Evolutionary conservation across 148 eudicot genomes (phyloP).

Genomic region (Rhododendron molle): DNA sequence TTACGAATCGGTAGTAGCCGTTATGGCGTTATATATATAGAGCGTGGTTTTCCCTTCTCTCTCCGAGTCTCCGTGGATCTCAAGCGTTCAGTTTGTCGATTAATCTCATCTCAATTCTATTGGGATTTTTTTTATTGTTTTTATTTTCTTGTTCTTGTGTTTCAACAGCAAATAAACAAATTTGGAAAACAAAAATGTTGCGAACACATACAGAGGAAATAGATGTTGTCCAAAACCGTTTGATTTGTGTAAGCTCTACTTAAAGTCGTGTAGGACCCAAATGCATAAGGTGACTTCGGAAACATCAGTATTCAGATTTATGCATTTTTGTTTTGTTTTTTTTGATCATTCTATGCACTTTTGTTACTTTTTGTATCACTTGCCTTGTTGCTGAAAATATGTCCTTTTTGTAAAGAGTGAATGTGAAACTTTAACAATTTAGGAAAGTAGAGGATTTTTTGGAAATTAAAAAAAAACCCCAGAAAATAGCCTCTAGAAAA

Average conservation of each 20-base stretch:
- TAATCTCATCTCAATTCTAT: not conserved
- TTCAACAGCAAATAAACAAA: not conserved
- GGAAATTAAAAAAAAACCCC: not conserved
- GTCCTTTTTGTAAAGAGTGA: not conserved
- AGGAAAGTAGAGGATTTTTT: not conserved
- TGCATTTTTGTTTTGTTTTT: not conserved
- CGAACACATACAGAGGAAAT: not conserved
- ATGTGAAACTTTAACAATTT: no score
- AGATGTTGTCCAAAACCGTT: no score
- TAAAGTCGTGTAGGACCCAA: not conserved
- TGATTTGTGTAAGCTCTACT: no score
- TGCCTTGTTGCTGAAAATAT: no score
- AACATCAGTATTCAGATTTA: no score
- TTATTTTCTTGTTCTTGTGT: not conserved
- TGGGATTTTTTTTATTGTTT: not conserved
- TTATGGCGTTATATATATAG: not conserved
- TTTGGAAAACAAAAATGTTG: no score
- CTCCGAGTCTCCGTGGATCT: not conserved
- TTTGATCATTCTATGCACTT: not conserved
- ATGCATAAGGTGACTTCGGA: not conserved
- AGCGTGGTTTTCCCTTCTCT: not conserved
- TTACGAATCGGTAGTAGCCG: not conserved
- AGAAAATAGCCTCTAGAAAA: not conserved
- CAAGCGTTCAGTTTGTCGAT: not conserved
- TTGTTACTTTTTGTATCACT: no score